Evolutionary conservation across 129 eudicot genomes (phyloP), one percentile per base, ranked within the genome.

Genomic region (Logfia minima): DNA sequence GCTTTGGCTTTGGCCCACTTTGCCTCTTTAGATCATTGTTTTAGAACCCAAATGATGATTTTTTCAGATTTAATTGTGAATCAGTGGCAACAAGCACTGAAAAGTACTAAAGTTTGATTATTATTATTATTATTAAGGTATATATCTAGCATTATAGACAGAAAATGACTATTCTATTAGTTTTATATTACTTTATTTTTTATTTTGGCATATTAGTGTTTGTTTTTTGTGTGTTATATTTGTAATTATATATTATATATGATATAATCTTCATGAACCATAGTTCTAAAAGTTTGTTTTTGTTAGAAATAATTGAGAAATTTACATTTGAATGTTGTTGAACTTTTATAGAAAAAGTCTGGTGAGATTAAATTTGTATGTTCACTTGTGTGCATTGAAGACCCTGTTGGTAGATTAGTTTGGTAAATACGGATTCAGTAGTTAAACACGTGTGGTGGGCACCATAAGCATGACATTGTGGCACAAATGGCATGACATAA

Each of bases 391-490:
- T 48, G 5, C 55, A 65, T 2, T 31, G 31, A 16, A 45, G 32
- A 65, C 39, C 70, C 70, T 65, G 8, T 32, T 31, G 11, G 3
- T 65, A 17, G 45, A 65, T 17, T 65, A 65, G 70, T 65, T 65
- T 5, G 41, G 22, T 24, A 17, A 26, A 29, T 28, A 64, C 18
- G 21, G 21, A 28, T 65, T 13, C 70, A 0, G 14, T 26, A 65
- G 70, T 65, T 31, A 31, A 48, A 48, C 4, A 18, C 52, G 14
- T 66, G 52, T 17, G 22, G 51, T 13, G 24, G 51, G 28, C 39
- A 34, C 18, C 71, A 35, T n/a, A 35, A 23, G 23, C 71, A 67
- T 67, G 71, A 34, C 71, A 35, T 35, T 67, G 71, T 67, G 52
- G 71, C 52, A 37, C 29, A 7, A 67, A 34, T 35, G 18, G 29